Evolutionary conservation across 192 early-diverging fungal species (phyloP).

Genomic region (Mortierella hygrophila): DNA sequence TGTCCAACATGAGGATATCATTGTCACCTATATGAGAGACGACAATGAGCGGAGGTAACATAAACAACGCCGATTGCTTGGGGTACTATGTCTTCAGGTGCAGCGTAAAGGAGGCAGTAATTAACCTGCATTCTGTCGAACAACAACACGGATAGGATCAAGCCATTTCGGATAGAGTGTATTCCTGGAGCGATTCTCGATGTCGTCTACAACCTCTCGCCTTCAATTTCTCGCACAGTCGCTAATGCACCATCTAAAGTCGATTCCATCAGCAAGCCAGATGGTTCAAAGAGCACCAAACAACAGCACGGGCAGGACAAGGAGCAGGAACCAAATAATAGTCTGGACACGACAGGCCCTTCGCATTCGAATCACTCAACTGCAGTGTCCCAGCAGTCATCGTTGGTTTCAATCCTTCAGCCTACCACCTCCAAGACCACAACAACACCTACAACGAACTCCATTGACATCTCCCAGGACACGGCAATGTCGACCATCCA

Average conservation of each 20-base stretch:
- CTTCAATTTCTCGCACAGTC: neutral
- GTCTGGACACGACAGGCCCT: neutral
- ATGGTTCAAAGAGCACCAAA: neutral
- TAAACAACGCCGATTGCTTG: neutral
- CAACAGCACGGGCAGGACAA: neutral
- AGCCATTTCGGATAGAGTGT: constrained; percentile 3
- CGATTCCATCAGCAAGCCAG: neutral
- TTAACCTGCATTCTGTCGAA: neutral
- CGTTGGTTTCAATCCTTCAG: neutral
- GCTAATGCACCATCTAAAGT: neutral
- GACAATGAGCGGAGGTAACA: neutral
- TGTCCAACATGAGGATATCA: neutral
- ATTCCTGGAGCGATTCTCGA: neutral
- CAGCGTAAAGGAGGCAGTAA: no score
- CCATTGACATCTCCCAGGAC: neutral
- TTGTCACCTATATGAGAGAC: neutral
- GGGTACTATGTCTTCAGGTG: no score
- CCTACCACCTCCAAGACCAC: neutral
- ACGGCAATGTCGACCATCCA: neutral
- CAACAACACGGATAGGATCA: neutral
- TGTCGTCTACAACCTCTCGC: neutral
- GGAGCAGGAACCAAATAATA: neutral
- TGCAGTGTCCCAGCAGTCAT: neutral
- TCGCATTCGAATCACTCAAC: neutral
- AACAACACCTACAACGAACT: neutral